Percentiles rank a stretch among this genome's conserved stretches.
Evolutionary conservation across 257 asterid genomes (phyloP).

Genomic region (Solanum stenotomum): DNA sequence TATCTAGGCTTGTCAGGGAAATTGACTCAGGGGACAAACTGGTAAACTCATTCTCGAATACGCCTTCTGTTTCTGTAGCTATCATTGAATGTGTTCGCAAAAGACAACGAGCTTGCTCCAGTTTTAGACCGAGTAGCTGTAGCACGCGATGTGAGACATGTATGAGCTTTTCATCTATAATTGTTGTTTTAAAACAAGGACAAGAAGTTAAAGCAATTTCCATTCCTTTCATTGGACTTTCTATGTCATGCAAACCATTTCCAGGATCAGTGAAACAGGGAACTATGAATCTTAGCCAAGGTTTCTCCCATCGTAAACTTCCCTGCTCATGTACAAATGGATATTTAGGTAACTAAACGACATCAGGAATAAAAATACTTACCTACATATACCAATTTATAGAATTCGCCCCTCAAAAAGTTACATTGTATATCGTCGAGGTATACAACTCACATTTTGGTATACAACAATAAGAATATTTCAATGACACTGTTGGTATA

Average conservation of each 20-base stretch:
- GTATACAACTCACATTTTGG: background rate
- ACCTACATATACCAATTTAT: background rate
- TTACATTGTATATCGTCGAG: background rate
- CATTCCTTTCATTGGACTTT: conserved; percentile 41
- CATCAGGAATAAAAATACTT: too few species aligned
- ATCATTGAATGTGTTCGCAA: conserved; percentile 16
- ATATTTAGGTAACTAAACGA: background rate
- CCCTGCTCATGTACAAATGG: background rate
- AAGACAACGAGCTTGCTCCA: conserved; percentile 21
- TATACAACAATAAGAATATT: background rate
- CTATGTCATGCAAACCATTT: conserved; percentile 10
- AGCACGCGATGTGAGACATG: conserved; percentile 3
- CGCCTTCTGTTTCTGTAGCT: conserved; percentile 12
- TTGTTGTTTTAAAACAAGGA: conserved; percentile 9
- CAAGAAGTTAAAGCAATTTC: conserved; percentile 36
- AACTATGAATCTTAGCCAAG: conserved; percentile 18
- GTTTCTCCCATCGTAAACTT: background rate
- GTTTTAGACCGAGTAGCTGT: conserved; percentile 16
- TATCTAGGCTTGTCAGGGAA: background rate
- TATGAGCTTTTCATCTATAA: conserved; percentile 17
- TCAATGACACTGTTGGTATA: background rate
- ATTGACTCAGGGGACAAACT: background rate
- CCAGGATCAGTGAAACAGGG: conserved; percentile 1
- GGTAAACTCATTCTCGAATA: background rate
- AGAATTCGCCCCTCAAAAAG: background rate